Evolutionary conservation across 805 yeast species (phyloP).

Genomic region (Peterozyma xylosa): DNA sequence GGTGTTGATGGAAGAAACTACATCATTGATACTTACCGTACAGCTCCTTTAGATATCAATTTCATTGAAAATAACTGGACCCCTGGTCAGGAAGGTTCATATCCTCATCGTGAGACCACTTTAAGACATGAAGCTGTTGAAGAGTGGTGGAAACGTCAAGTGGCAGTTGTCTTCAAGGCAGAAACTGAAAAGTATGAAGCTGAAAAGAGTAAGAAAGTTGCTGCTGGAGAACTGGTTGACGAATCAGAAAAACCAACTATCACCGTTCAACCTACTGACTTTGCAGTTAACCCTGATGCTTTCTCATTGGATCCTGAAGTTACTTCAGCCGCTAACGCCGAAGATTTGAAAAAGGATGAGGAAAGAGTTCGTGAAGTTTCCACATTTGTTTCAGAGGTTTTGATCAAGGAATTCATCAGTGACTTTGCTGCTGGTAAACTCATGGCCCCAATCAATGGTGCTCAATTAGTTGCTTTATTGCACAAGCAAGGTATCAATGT

Average conservation of each 20-base stretch:
- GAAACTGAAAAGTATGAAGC: conserved; percentile 37
- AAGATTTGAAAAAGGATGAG: conserved; percentile 40
- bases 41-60: conserved; percentile 77
- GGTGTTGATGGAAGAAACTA: conserved; percentile 86
- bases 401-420: conserved; percentile 56
- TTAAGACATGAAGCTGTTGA: conserved; percentile 85
- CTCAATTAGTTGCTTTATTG: conserved; percentile 56
- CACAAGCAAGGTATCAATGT: conserved; percentile 83
- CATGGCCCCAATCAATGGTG: conserved; percentile 74
- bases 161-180: conserved; percentile 41
- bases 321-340: conserved; percentile 27
- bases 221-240: conserved; percentile 18
- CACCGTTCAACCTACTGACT: conserved; percentile 43
- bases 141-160: conserved; percentile 77
- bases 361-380: conserved; percentile 65
- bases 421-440: conserved; percentile 42
- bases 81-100: conserved; percentile 36
- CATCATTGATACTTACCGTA: conserved; percentile 73
- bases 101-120: conserved; percentile 77
- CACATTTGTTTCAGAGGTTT: conserved; percentile 44
- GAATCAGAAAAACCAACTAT: conserved; percentile 38
- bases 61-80: conserved; percentile 57
- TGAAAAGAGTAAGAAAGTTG: conserved; percentile 10
- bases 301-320: conserved; percentile 37
- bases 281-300: conserved; percentile 75